These are phyloP conservation scores for Cruciata laevipes DNA, from an alignment of 257 asterid species.

Conservation along the genomic window DNA sequence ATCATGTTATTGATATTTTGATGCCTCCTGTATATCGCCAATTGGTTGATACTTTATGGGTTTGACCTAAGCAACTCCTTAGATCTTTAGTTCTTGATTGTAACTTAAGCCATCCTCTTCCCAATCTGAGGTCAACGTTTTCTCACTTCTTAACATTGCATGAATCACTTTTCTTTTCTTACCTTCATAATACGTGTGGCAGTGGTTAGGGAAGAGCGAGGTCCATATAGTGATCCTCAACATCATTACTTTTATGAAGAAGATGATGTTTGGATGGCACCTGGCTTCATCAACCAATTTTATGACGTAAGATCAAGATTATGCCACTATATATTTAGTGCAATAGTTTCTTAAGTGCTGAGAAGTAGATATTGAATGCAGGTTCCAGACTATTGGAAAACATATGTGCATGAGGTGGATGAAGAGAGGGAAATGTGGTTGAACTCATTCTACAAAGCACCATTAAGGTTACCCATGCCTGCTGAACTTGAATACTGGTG, in stretches of 20 bases:
- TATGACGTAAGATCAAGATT: conserved; percentile 50
- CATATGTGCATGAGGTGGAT: conserved; percentile 78
- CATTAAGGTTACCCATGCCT: conserved; percentile 96
- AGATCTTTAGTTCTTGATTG: neutral
- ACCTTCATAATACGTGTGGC: conserved; percentile 13
- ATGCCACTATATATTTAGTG: neutral
- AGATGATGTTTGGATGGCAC: conserved; percentile 99
- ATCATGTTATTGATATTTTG: neutral
- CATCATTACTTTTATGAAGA: conserved; percentile 93
- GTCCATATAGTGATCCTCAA: conserved; percentile 96
- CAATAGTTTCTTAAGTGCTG: neutral
- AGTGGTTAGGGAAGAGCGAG: conserved; percentile 92
- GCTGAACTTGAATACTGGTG: conserved; percentile 96
- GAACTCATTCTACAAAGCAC: conserved; percentile 90
- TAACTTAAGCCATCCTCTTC: neutral
- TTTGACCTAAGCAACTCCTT: neutral
- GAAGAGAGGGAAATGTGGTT: conserved; percentile 92
- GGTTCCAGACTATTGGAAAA: conserved; percentile 98
- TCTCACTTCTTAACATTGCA: neutral
- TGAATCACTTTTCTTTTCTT: neutral
- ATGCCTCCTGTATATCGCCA: neutral
- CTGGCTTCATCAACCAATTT: conserved; percentile 97
- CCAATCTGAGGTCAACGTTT: neutral
- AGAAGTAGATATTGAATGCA: conserved; percentile 22
- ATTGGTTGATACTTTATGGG: neutral